These are phyloP conservation scores for Trametes cingulata DNA, from an alignment of 768 basidiomycete species.

Conservation along the genomic window DNA sequence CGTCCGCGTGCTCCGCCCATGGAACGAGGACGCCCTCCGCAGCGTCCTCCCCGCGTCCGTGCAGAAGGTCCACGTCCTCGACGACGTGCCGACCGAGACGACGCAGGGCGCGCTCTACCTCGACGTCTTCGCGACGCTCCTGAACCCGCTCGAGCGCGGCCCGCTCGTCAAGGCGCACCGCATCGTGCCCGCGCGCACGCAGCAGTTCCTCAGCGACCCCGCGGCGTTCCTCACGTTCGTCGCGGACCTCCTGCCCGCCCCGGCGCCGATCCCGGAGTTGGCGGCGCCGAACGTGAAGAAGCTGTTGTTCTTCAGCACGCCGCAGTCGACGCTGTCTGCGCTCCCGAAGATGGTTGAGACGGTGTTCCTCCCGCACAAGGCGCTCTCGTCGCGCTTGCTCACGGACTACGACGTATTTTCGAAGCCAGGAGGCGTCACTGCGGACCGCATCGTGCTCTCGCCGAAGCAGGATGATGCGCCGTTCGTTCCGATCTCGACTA, in stretches of 20 bases:
- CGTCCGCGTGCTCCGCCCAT: conserved; percentile 82
- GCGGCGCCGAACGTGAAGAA: conserved; percentile 41
- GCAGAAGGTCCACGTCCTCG: conserved; percentile 67
- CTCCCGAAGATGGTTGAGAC: conserved; percentile 55
- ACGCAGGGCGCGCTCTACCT: conserved; percentile 67
- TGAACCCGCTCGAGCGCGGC: conserved; percentile 39
- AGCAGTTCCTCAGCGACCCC: conserved; percentile 48
- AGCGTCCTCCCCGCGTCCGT: conserved; percentile 59
- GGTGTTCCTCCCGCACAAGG: conserved; percentile 52
- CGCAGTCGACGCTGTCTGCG: conserved; percentile 52
- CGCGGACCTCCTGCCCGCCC: conserved; percentile 25
- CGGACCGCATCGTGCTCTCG: conserved; percentile 68
- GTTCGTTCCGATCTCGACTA: conserved; percentile 52
- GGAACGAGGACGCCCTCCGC: conserved; percentile 69
- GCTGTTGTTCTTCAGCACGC: conserved; percentile 61
- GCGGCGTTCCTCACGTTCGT: conserved; percentile 46
- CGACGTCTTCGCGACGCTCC: conserved; percentile 67
- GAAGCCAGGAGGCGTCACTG: conserved; percentile 67
- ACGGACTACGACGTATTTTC: conserved; percentile 77
- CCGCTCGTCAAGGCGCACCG: conserved; percentile 55
- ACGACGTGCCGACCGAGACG: conserved; percentile 68
- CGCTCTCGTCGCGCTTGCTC: conserved; percentile 59
- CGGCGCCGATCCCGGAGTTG: conserved; percentile 31
- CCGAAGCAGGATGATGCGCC: conserved; percentile 40
- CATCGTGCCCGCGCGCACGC: conserved; percentile 56